Conservation (phyloP, 345 rosid species). For the Triadica sebifera region DNA sequence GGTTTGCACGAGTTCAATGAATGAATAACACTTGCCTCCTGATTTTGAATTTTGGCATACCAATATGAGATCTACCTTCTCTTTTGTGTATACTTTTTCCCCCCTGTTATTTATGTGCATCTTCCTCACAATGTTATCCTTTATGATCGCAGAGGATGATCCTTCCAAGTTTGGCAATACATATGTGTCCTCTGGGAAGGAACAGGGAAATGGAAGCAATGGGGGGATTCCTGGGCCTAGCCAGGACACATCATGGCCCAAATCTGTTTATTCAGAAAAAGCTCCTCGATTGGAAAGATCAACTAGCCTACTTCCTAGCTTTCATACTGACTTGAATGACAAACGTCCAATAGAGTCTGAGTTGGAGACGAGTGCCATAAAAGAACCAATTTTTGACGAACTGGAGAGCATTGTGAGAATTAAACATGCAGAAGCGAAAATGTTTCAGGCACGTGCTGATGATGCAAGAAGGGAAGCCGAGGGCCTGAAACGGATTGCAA, state of each 20-base stretch:
- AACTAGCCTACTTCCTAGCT: constrained; percentile 45
- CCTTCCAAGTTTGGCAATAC: constrained; percentile 41
- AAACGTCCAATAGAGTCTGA: constrained; percentile 43
- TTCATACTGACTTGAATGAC: constrained; percentile 48
- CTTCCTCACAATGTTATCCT: constrained; percentile 1
- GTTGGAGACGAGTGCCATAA: constrained; percentile 39
- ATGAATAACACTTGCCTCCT: not conserved
- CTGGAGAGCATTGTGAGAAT: constrained; percentile 81
- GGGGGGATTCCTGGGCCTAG: constrained; percentile 44
- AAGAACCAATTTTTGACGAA: constrained; percentile 76
- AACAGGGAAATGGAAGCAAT: constrained; percentile 50
- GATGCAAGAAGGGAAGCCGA: constrained; percentile 91
- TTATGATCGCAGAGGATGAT: constrained; percentile 61
- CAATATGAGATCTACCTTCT: not conserved
- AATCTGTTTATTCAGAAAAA: constrained; percentile 56
- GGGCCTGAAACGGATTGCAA: constrained; percentile 72
- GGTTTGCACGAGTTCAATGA: not conserved
- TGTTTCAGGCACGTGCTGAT: constrained; percentile 88
- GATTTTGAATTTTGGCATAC: not conserved
- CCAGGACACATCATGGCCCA: constrained; percentile 57
- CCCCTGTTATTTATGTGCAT: not conserved
- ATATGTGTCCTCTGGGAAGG: constrained; percentile 41
- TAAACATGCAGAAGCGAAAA: constrained; percentile 82
- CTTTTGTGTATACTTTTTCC: not conserved
- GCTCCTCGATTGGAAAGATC: constrained; percentile 53